Evolutionary conservation across 208 protist genomes (phyloP).

Genomic region (Acanthamoeba healyi): DNA sequence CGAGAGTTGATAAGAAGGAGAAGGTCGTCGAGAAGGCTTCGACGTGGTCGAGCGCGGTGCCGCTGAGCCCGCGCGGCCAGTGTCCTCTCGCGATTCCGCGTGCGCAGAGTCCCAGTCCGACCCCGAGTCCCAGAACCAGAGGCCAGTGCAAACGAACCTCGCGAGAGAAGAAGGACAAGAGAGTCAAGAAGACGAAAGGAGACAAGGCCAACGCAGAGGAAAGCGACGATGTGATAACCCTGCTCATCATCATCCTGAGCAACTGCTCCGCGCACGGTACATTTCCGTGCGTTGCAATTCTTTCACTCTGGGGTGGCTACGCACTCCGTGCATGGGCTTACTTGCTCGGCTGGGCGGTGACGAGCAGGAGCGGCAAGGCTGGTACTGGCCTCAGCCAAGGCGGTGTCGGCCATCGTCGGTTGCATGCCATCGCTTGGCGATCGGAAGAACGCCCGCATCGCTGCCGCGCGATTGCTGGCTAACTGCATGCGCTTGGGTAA

Average conservation of each 20-base stretch:
- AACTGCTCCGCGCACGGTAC: conserved; percentile 49
- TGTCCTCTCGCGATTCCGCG: background rate
- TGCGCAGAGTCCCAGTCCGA: background rate
- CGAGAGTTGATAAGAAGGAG: background rate
- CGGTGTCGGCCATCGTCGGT: background rate
- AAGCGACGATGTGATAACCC: background rate
- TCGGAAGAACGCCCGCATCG: background rate
- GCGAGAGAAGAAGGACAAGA: conserved; percentile 24
- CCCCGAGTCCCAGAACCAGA: background rate
- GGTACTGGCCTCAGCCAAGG: background rate
- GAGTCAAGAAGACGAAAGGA: background rate
- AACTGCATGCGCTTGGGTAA: conserved; percentile 7
- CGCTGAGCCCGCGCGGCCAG: background rate
- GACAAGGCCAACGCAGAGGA: background rate
- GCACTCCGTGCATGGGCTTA: too few relatives aligned
- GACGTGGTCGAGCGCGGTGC: background rate
- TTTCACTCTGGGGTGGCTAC: background rate
- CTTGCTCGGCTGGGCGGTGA: too few relatives aligned
- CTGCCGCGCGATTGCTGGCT: background rate
- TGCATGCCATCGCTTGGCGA: conserved; percentile 5
- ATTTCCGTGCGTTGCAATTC: too few relatives aligned
- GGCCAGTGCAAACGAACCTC: background rate
- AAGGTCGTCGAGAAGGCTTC: background rate
- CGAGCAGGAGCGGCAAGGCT: background rate
- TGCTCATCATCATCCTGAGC: background rate